Evolutionary conservation across 2,329 filamentous ascomycete species (phyloP), one percentile per base, ranked within the genome.

Genomic region (Colletotrichum karsti): DNA sequence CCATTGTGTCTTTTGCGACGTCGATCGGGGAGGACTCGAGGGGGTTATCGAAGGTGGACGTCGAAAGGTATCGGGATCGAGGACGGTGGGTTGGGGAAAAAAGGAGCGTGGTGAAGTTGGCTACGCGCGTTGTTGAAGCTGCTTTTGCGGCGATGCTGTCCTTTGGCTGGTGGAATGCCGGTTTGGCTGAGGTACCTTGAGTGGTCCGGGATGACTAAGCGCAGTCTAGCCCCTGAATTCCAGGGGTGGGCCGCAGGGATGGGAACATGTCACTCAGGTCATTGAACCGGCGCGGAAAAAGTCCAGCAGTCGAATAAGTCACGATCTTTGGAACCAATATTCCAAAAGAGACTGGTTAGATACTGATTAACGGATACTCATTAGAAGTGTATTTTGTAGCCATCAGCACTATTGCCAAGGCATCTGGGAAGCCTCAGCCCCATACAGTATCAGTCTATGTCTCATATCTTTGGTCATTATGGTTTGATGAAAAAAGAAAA

Each of bases 1-100:
- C 63, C 66, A 66, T 69, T n/a, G n/a, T n/a, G n/a, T n/a, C n/a
- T 37, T 24, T 28, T 30, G 30, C 18, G 5, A 8, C 13, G 20
- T 15, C 30, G 87, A 75, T 81, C 80, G 57, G 76, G 69, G 39
- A 74, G 69, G 63, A 73, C 76, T 73, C 83, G 73, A 74, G 65
- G 58, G 13, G 7, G 35, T 46, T 37, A 13, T n/a, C 13, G 33
- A 22, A 50, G 35, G 30, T 18, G 8, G 8, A 3, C 8, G 24
- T 1, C 13, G 18, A 44, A 35, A 46, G 35, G 20, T 24, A 44
- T 35, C 53, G 28, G 28, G 15, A 10, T 56, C 35, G 51, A 22
- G 35, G 15, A 15, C 30, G 22, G 35, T 18, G 24, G 37, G 51
- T 35, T 28, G 15, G 26, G 48, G 41, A 26, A 37, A 60, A 70